phyloP scores from a whole-genome alignment of 768 basidiomycete species.

The Leccinum aurantiacum region DNA sequence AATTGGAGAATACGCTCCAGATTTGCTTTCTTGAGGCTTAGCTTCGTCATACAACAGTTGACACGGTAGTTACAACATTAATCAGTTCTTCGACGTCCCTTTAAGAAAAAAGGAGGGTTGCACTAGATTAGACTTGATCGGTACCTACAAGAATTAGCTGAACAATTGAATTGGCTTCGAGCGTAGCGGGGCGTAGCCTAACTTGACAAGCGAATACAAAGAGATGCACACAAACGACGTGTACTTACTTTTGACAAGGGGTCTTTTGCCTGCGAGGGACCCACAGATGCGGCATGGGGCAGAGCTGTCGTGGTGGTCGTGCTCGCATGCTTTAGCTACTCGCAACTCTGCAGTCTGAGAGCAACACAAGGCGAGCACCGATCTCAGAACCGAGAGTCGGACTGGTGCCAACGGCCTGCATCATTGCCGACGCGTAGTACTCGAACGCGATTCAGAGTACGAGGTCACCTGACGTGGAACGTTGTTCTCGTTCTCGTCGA shows the following conservation, averaged over 20 bases:
- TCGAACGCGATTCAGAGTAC: background rate
- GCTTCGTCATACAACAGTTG: conserved; percentile 1
- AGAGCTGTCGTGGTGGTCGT: background rate
- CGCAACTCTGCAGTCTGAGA: background rate
- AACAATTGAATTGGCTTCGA: background rate
- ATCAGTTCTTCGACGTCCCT: background rate
- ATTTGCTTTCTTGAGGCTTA: background rate
- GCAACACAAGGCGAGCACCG: background rate
- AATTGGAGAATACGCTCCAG: background rate
- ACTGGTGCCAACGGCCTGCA: background rate
- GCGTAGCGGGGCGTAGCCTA: background rate
- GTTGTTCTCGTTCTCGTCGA: background rate
- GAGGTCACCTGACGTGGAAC: background rate
- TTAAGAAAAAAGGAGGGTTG: background rate
- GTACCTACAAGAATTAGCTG: background rate
- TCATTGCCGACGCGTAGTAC: conserved; percentile 2
- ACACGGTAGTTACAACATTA: background rate
- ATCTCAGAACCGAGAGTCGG: background rate
- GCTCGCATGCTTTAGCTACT: background rate
- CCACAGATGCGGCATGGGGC: background rate
- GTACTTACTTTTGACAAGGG: too few relatives aligned
- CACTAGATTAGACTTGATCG: conserved; percentile 5
- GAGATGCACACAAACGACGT: background rate
- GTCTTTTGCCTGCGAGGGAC: background rate
- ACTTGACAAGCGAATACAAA: background rate